These are phyloP conservation scores for Zoysia pacifica DNA, from an alignment of 176 grass and related monocot genomes.

Conservation along the genomic window DNA sequence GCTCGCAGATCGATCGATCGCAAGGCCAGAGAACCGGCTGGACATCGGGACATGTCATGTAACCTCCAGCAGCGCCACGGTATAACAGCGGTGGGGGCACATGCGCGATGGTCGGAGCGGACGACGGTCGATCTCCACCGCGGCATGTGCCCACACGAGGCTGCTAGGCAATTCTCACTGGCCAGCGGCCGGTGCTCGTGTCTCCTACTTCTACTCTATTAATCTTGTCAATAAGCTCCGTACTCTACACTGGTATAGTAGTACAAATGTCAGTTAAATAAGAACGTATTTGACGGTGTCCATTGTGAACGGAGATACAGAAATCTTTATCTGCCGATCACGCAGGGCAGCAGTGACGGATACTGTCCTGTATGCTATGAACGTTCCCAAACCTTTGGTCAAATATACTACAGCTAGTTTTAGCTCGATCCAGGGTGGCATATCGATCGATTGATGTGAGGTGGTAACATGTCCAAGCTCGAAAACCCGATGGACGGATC, in stretches of 20 bases:
- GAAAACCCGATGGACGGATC: constrained; percentile 16
- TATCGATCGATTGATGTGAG: background rate
- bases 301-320: background rate
- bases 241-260: background rate
- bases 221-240: background rate
- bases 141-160: constrained; percentile 15
- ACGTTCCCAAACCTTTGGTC: background rate
- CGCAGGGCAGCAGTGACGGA: background rate
- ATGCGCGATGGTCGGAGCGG: constrained; percentile 23
- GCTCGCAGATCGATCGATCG: background rate
- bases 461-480: constrained; percentile 8
- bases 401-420: background rate
- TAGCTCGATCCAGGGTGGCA: constrained; percentile 26
- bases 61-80: constrained; percentile 8
- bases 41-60: constrained; percentile 12
- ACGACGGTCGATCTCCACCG: background rate
- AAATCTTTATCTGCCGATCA: background rate
- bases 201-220: background rate
- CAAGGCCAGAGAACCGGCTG: background rate
- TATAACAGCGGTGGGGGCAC: background rate
- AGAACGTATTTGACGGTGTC: background rate
- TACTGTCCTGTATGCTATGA: constrained; percentile 11
- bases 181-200: background rate
- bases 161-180: constrained; percentile 15
- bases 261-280: background rate